Evolutionary conservation across 345 rosid genomes (phyloP).

Genomic region (Turnera subulata): DNA sequence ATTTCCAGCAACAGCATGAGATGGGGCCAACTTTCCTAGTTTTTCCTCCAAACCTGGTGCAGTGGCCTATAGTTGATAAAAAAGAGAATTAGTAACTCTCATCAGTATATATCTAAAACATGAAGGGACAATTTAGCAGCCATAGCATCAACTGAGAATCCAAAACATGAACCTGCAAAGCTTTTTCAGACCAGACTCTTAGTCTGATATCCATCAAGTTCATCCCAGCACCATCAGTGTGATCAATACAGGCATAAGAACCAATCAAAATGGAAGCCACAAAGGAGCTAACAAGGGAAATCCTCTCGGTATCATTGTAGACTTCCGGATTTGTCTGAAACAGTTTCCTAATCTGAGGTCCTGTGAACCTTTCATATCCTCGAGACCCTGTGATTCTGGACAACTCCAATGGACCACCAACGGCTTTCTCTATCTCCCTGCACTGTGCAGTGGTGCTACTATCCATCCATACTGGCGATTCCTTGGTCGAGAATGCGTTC

Average conservation of each 20-base stretch:
- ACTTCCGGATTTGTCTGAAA: slow-evolving; percentile 39
- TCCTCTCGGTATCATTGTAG: slow-evolving; percentile 68
- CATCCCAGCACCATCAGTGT: slow-evolving; percentile 95
- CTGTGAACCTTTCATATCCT: slow-evolving; percentile 77
- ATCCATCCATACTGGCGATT: slow-evolving; percentile 97
- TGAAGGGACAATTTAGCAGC: slow-evolving; percentile 1
- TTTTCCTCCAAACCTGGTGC: slow-evolving; percentile 82
- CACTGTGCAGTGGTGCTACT: slow-evolving; percentile 79
- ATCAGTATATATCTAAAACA: background rate
- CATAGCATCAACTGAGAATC: background rate
- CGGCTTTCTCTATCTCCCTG: slow-evolving; percentile 79
- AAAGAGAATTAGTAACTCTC: slow-evolving; percentile 9
- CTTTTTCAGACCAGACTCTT: slow-evolving; percentile 60
- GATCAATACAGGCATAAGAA: slow-evolving; percentile 74
- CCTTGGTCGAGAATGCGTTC: slow-evolving; percentile 57
- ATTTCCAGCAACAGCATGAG: slow-evolving; percentile 79
- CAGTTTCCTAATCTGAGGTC: slow-evolving; percentile 81
- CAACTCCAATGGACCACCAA: slow-evolving; percentile 83
- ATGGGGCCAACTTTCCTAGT: slow-evolving; percentile 84
- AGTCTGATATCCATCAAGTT: slow-evolving; percentile 83
- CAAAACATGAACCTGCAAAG: slow-evolving; percentile 53
- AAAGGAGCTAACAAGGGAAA: slow-evolving; percentile 93
- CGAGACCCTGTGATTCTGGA: slow-evolving; percentile 72
- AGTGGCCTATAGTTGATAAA: slow-evolving; percentile 52
- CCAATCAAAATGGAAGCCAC: slow-evolving; percentile 79